Percentiles rank a stretch among this genome's conserved stretches.
These are phyloP conservation scores for Ophiocordyceps robertsii DNA, from an alignment of 2,329 filamentous ascomycete genomes.

Conservation along the genomic window DNA sequence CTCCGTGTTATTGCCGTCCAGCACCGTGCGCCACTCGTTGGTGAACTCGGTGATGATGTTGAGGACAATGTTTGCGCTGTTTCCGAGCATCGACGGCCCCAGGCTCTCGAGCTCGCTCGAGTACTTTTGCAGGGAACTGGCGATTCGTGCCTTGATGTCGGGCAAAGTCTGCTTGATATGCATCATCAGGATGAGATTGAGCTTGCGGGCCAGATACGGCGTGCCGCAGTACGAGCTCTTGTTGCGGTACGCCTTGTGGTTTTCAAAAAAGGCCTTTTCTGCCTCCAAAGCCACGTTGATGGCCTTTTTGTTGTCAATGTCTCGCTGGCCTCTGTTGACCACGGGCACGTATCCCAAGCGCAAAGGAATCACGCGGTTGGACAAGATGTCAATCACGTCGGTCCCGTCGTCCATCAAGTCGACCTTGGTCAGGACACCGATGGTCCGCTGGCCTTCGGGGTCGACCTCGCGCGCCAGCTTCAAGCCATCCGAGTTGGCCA, in stretches of 20 bases:
- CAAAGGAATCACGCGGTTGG: conserved; percentile 90
- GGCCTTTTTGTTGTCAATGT: conserved; percentile 96
- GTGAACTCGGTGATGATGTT: conserved; percentile 99
- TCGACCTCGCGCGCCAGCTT: conserved; percentile 96
- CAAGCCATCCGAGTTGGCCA: conserved; percentile 95
- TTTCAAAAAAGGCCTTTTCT: conserved; percentile 95
- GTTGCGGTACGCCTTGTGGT: conserved; percentile 96
- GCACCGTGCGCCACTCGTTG: conserved; percentile 89
- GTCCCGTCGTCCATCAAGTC: conserved; percentile 98
- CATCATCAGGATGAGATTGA: conserved; percentile 99
- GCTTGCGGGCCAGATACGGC: conserved; percentile 87
- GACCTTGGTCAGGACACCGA: conserved; percentile 96
- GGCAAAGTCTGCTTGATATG: conserved; percentile 99
- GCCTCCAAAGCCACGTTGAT: conserved; percentile 84
- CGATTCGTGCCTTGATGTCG: conserved; percentile 94
- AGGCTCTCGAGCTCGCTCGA: conserved; percentile 65
- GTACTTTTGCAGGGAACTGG: conserved; percentile 91
- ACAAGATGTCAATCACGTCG: conserved; percentile 95
- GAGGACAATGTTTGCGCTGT: conserved; percentile 89
- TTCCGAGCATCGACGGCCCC: conserved; percentile 89
- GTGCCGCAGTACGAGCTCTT: conserved; percentile 98
- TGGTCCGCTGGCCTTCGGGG: conserved; percentile 92
- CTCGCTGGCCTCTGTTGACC: conserved; percentile 92
- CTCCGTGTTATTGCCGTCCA: conserved; percentile 95
- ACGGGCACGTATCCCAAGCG: conserved; percentile 93